A percentile compares a stretch with the other conserved stretches of the same genome.
Evolutionary conservation across 2,329 filamentous ascomycete species (phyloP).

Genomic region (Fusarium vanettenii): DNA sequence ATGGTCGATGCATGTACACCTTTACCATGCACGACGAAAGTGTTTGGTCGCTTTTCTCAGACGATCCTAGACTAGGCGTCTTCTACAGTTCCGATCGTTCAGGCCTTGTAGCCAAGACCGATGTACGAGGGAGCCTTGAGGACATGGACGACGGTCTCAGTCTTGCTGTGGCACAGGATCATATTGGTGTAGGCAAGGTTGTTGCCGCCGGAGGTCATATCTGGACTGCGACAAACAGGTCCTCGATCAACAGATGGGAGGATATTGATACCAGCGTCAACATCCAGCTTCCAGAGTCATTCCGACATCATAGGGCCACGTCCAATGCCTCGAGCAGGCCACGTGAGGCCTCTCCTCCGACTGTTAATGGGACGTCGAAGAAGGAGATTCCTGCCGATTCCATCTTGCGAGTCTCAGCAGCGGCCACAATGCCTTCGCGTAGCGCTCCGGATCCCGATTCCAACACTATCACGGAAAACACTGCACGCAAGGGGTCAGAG

Average conservation of each 20-base stretch:
- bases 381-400: slow-evolving; percentile 82
- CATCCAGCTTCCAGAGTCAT: slow-evolving; percentile 71
- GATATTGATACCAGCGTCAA: slow-evolving; percentile 84
- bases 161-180: slow-evolving; percentile 91
- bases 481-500: slow-evolving; percentile 54
- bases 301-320: slow-evolving; percentile 60
- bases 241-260: slow-evolving; percentile 91
- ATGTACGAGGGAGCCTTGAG: slow-evolving; percentile 77
- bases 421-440: slow-evolving; percentile 77
- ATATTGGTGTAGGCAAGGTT: slow-evolving; percentile 80
- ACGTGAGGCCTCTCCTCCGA: slow-evolving; percentile 47
- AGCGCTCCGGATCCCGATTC: slow-evolving; percentile 66
- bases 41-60: slow-evolving; percentile 94
- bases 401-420: slow-evolving; percentile 85
- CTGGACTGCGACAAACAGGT: slow-evolving; percentile 91
- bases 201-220: slow-evolving; percentile 79
- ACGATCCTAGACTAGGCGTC: slow-evolving; percentile 84
- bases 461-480: slow-evolving; percentile 59
- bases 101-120: slow-evolving; percentile 95
- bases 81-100: slow-evolving; percentile 97
- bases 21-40: slow-evolving; percentile 99
- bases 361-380: slow-evolving; percentile 53
- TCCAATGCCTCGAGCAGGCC: slow-evolving; percentile 57
- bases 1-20: slow-evolving; percentile 96
- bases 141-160: slow-evolving; percentile 87